phyloP scores from a whole-genome alignment of 2,329 filamentous ascomycete species.

The Fusarium bactridioides region DNA sequence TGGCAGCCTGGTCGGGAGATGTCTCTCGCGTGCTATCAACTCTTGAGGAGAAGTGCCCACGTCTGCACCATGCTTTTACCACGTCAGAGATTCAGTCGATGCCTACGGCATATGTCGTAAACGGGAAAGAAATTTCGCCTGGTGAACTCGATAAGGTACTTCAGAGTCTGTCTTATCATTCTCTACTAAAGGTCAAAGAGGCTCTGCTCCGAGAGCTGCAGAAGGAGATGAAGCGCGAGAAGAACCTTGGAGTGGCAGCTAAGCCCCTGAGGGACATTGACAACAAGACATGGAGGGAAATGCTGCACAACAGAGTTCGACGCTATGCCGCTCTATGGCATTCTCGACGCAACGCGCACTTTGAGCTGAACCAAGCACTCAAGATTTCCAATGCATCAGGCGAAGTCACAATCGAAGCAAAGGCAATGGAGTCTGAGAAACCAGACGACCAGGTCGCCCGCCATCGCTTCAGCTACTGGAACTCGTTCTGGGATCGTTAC shows the following conservation, averaged over 20 bases:
- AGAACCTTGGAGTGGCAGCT: constrained; percentile 11
- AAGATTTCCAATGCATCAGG: not conserved
- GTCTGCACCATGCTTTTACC: constrained; percentile 52
- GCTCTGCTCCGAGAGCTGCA: constrained; percentile 26
- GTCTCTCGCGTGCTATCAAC: constrained; percentile 51
- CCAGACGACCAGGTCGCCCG: constrained; percentile 24
- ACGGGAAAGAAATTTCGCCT: constrained; percentile 38
- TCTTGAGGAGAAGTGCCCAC: constrained; percentile 52
- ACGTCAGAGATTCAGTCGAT: constrained; percentile 44
- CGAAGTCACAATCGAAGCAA: constrained; percentile 2
- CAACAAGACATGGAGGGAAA: constrained; percentile 25
- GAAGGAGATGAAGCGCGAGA: constrained; percentile 31
- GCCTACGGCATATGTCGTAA: constrained; percentile 37
- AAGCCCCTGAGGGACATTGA: not conserved
- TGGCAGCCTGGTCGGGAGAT: constrained; percentile 58
- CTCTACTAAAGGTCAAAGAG: constrained; percentile 42
- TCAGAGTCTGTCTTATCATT: constrained; percentile 41
- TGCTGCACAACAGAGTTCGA: constrained; percentile 32
- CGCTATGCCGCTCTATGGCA: constrained; percentile 35
- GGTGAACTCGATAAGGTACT: constrained; percentile 43
- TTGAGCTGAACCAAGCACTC: not conserved
- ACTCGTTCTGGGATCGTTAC: constrained; percentile 39
- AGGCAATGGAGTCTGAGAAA: not conserved
- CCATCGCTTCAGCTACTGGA: constrained; percentile 36
- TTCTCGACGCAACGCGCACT: constrained; percentile 19